phyloP scores from a whole-genome alignment of 305 asterid species.

The Fraxinus paxiana region DNA sequence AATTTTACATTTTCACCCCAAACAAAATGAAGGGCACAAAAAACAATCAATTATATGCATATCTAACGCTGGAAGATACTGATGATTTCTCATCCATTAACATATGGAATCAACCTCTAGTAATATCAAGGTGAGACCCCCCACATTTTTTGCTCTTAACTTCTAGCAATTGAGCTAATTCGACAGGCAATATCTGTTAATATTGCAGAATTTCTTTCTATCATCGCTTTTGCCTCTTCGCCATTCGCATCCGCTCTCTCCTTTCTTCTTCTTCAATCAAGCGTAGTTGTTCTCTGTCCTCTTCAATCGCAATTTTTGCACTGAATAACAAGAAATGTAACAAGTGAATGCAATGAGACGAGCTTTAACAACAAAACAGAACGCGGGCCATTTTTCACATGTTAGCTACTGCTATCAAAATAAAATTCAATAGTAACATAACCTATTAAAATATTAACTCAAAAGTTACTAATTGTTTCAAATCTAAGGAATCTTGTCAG shows the following conservation, averaged over 20 bases:
- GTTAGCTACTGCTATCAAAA: not conserved
- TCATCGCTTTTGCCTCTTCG: conserved; percentile 54
- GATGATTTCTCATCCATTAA: no score
- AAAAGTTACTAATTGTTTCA: not conserved
- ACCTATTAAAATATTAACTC: not conserved
- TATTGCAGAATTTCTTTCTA: not conserved
- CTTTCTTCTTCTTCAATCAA: conserved; percentile 72
- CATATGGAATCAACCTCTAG: not conserved
- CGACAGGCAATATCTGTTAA: not conserved
- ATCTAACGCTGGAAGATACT: not conserved
- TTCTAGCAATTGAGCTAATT: not conserved
- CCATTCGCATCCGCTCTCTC: conserved; percentile 48
- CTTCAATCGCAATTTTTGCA: conserved; percentile 52
- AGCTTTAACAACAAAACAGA: not conserved
- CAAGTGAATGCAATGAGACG: not conserved
- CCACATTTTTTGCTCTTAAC: not conserved
- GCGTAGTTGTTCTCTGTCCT: conserved; percentile 75
- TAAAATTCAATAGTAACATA: not conserved
- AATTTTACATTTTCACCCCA: not conserved
- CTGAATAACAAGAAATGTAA: conserved; percentile 30
- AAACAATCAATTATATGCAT: not conserved
- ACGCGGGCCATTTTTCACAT: not conserved
- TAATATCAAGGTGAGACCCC: not conserved
- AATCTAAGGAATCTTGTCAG: not conserved
- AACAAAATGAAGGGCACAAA: not conserved